A percentile compares a stretch with the other conserved stretches of the same genome.
These are phyloP conservation scores for Fusarium beomiforme DNA, from an alignment of 2,329 filamentous ascomycete species.

Conservation along the genomic window DNA sequence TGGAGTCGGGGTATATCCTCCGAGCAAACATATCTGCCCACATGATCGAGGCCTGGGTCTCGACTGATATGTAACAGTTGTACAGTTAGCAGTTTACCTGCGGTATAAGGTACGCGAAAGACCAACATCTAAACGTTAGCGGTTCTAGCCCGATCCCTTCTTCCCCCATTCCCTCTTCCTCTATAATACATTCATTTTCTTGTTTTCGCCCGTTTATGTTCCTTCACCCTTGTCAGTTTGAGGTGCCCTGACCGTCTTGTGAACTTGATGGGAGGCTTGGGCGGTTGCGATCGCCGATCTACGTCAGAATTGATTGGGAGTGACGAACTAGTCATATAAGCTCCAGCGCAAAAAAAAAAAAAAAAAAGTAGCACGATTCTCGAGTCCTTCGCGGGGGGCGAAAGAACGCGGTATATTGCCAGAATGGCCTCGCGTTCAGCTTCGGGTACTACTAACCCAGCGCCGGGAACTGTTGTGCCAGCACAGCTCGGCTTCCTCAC, in stretches of 20 bases:
- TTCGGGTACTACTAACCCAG: conserved; percentile 24
- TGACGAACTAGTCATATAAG: conserved; percentile 4
- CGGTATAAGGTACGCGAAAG: no score
- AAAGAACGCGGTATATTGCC: background rate
- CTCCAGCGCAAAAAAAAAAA: conserved; percentile 1
- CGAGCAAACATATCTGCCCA: background rate
- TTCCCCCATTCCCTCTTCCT: background rate
- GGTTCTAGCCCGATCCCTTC: background rate
- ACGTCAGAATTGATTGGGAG: conserved; percentile 11
- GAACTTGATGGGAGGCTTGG: conserved; percentile 20
- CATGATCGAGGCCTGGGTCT: conserved; percentile 4
- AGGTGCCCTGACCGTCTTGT: conserved; percentile 2
- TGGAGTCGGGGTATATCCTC: conserved; percentile 19
- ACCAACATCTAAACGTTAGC: no score
- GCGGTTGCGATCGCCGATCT: conserved; percentile 16
- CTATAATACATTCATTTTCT: background rate
- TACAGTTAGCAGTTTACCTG: background rate
- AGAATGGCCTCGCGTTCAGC: conserved; percentile 33
- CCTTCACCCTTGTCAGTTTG: conserved; percentile 7
- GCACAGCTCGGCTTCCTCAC: conserved; percentile 90
- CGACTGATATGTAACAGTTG: background rate
- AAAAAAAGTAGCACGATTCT: background rate
- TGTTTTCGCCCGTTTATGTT: background rate
- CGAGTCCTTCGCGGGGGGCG: background rate
- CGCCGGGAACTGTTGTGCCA: conserved; percentile 57